Conservation (phyloP, 2,329 filamentous ascomycete species). For the Periconia sp. region DNA sequence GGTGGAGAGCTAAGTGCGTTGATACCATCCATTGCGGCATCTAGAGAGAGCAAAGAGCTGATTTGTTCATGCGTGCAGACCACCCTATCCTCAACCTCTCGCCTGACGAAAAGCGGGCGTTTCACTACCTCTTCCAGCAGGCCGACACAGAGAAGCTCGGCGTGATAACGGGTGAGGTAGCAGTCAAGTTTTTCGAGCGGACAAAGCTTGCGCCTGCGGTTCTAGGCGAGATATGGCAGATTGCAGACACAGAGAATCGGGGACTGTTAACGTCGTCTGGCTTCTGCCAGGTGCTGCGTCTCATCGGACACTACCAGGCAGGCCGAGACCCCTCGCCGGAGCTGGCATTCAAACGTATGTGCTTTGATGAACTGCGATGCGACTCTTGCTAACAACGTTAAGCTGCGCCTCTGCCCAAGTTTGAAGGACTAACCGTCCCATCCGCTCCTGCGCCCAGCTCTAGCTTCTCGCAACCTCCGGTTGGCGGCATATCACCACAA, state of each 20-base stretch:
- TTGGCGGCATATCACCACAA: conserved; percentile 34
- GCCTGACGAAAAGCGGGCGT: conserved; percentile 90
- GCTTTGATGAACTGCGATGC: neutral
- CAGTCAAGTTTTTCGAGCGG: conserved; percentile 97
- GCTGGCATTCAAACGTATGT: conserved; percentile 76
- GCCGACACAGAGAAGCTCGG: conserved; percentile 91
- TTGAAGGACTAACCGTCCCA: conserved; percentile 73
- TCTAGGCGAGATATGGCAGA: conserved; percentile 98
- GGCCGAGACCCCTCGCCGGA: conserved; percentile 81
- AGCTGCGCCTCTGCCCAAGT: conserved; percentile 86
- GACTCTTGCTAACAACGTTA: conserved; percentile 25
- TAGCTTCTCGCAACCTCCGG: conserved; percentile 46
- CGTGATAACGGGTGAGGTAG: conserved; percentile 93
- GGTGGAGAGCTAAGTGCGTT: conserved; percentile 44
- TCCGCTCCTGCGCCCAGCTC: conserved; percentile 57
- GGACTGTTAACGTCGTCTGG: conserved; percentile 91
- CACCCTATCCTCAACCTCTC: conserved; percentile 76
- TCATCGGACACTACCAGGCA: conserved; percentile 95
- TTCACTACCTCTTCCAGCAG: conserved; percentile 89
- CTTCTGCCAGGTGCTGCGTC: conserved; percentile 88
- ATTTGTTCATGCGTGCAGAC: neutral
- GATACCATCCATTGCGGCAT: conserved; percentile 1
- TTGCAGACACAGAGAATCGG: conserved; percentile 95
- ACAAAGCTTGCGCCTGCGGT: conserved; percentile 85
- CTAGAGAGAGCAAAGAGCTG: neutral